Conservation (phyloP, 2,329 filamentous ascomycete species). For the Colletotrichum incanum region DNA sequence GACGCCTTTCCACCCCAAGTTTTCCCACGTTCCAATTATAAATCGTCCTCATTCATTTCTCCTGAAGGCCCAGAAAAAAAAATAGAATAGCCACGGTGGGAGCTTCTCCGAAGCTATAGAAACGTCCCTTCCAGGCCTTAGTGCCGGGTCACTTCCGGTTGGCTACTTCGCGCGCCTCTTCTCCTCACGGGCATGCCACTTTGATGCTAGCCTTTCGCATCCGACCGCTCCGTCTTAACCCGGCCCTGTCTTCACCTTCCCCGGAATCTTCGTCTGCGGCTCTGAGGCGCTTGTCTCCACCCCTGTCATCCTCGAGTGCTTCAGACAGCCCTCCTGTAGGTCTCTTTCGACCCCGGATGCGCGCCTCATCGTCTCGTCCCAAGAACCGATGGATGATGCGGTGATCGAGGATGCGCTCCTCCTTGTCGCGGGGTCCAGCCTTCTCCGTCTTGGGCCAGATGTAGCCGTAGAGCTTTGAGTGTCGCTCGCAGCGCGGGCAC, state of each 20-base stretch:
- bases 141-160: conserved; percentile 32
- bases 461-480: conserved; percentile 95
- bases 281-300: conserved; percentile 38
- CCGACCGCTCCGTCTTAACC: conserved; percentile 54
- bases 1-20: conserved; percentile 9
- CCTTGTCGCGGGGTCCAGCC: conserved; percentile 80
- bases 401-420: conserved; percentile 84
- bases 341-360: conserved; percentile 59
- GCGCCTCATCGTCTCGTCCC: conserved; percentile 77
- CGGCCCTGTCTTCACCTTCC: conserved; percentile 45
- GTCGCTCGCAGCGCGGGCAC: conserved; percentile 93
- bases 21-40: conserved; percentile 42
- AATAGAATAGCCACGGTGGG: conserved; percentile 2
- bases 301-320: conserved; percentile 23
- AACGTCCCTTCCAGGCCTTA: conserved; percentile 4
- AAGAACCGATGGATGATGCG: conserved; percentile 90
- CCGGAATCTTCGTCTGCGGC: conserved; percentile 24
- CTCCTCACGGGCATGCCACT: conserved; percentile 33
- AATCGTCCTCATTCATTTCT: conserved; percentile 27
- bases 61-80: background rate
- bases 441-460: conserved; percentile 96
- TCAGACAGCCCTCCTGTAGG: conserved; percentile 38
- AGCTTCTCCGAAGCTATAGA: conserved; percentile 4
- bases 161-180: conserved; percentile 18
- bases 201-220: conserved; percentile 52